These are phyloP conservation scores for Fusarium luffae DNA, from an alignment of 2,329 filamentous ascomycete species.

Conservation along the genomic window DNA sequence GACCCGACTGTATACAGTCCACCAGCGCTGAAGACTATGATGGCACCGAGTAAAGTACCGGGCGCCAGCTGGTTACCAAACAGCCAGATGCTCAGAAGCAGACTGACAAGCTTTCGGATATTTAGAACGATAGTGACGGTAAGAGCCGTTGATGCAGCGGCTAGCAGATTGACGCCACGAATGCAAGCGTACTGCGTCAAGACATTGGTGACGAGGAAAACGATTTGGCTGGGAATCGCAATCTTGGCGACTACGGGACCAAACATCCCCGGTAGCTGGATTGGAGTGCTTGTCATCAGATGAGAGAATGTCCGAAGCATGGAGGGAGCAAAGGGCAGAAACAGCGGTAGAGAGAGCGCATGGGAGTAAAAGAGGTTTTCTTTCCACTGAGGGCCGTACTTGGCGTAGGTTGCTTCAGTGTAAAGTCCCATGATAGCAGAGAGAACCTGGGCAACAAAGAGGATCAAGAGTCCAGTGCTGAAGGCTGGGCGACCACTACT, in stretches of 20 bases:
- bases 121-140: conserved; percentile 98
- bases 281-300: conserved; percentile 71
- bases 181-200: conserved; percentile 95
- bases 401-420: conserved; percentile 88
- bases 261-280: conserved; percentile 51
- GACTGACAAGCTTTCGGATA: conserved; percentile 90
- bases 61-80: conserved; percentile 86
- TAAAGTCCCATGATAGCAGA: conserved; percentile 96
- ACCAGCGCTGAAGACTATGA: conserved; percentile 90
- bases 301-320: conserved; percentile 72
- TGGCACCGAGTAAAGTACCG: conserved; percentile 83
- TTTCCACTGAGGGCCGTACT: conserved; percentile 89
- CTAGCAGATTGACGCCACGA: conserved; percentile 93
- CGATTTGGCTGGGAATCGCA: conserved; percentile 73
- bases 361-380: conserved; percentile 97
- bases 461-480: conserved; percentile 77
- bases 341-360: conserved; percentile 79
- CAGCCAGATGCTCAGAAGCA: conserved; percentile 90
- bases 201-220: conserved; percentile 79
- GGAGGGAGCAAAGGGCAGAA: conserved; percentile 75
- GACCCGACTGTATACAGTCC: conserved; percentile 87
- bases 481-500: conserved; percentile 47
- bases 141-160: conserved; percentile 86
- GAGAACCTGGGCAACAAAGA: conserved; percentile 88
- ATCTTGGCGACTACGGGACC: conserved; percentile 15